Base-by-base conservation (phyloP, 352 stramenopile species). In the Chrysophaeum taylorii region DNA sequence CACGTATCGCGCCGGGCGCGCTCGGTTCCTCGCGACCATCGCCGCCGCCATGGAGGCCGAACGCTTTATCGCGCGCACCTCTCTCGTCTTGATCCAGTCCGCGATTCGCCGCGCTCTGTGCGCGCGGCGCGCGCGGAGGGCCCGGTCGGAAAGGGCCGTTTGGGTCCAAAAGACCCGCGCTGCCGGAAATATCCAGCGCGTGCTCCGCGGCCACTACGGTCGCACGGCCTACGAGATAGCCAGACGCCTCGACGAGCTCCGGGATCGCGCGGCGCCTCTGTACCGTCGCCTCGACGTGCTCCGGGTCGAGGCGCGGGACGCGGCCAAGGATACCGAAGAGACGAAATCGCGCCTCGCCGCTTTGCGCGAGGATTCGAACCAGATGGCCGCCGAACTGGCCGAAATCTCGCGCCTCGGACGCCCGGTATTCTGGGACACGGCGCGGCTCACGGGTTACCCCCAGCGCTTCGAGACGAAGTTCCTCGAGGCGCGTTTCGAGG, bases 131-230 rank as follows among this genome's bases (percentile, higher is more conserved):
- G 68, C 72, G 23, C 70, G 74, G 53, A 43, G 67, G n/a, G 63
- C 75, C 54, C 36, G 68, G 38, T 27, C 78, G 16, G 70, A 63
- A 16, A 41, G 68, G n/a, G 79, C 78, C 9, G 82, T 90, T 39
- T 70, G 71, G 39, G 80, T 77, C 12, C 78, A 84, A 31, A 75
- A 81, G 5, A 77, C 85, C 35, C 78, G 78, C 25, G 81, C 82
- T 7, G 81, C 85, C n/a, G 79, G 64, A 0, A 72, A 80, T 27
- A 86, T 94, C 42, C 88, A 95, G 71, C 78, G 85, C 0, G 62
- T 95, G 1, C 75, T 88, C 15, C 79, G 89, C 36, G 89, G 89
- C 0, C 82, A 94, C 54, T 87, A 87, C 53, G 89, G 82, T 0
- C 84, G 89, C 29, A 82, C 78, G 15, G 68, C 79, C 35, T 74